Base-by-base conservation (phyloP, 2,329 filamentous ascomycete species). In the Trichoderma pleuroti region DNA sequence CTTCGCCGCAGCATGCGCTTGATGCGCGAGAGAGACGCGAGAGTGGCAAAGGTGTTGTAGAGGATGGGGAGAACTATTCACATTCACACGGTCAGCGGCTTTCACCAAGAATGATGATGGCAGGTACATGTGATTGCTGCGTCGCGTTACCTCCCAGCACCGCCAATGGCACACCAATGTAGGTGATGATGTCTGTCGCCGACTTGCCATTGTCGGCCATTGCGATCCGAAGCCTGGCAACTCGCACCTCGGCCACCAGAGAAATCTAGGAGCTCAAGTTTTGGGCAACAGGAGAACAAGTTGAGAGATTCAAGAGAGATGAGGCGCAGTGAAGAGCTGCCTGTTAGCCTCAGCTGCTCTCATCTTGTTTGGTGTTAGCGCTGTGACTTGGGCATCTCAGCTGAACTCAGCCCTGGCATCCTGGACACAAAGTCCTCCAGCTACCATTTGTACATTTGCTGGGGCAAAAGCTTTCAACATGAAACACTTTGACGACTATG, bases 11-110 rank as follows among this genome's bases (percentile, higher is more conserved):
- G 84, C 79, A 86, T 86, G 70, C 85, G 85, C 76, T 85, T 86
- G 78, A 91, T 89, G 61, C 86, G 86, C 49, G 87, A 87, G 2
- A 90, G 82, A 2, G 87, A 88, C 16, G 87, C 81, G 30, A 91
- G 84, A 4, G 88, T 90, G 30, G 85, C 83, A 67, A 88, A 80
- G 24, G 86, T 90, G 75, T 90, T 91, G 80, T 91, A 91, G 56
- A 91, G 81, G 64, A 91, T 91, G 0, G 89, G 89, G 7, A 91
- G 81, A 26, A 91, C 85, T 77, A 52, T 11, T 28, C n/a, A n/a
- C n/a, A n/a, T n/a, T 18, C n/a, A 8, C 8, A 10, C 18, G 3
- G 24, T 68, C 39, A 71, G 59, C 10, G 18, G 56, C 11, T 34
- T 24, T 59, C 24, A 14, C 5, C 28, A 34, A n/a, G 26, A 14